These are phyloP conservation scores for Xylariomycetidae sp. DNA, from an alignment of 2,329 filamentous ascomycete genomes.

Conservation along the genomic window DNA sequence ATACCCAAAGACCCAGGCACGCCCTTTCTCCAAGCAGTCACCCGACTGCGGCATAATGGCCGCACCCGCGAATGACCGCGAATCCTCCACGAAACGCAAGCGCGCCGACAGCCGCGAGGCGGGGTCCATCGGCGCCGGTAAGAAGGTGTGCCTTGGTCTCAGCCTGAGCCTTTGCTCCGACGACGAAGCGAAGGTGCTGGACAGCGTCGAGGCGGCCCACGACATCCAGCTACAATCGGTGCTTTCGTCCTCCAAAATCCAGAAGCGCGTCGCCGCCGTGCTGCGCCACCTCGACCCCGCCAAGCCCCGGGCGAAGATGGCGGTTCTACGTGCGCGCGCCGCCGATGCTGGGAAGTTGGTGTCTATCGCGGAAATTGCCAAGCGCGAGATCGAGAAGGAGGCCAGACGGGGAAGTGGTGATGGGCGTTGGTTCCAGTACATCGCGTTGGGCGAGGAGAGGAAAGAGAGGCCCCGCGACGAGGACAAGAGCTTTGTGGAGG, in stretches of 20 bases:
- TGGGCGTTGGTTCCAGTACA: constrained; percentile 48
- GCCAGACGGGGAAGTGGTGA: constrained; percentile 17
- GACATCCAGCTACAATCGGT: constrained; percentile 48
- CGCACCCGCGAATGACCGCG: too few species aligned
- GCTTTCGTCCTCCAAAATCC: constrained; percentile 55
- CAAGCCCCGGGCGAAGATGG: constrained; percentile 27
- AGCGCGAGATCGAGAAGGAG: constrained; percentile 45
- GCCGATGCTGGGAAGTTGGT: constrained; percentile 58
- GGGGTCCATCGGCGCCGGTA: constrained; percentile 9
- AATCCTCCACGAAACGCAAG: constrained; percentile 23
- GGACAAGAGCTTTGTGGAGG: constrained; percentile 32
- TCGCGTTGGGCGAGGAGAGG: constrained; percentile 45
- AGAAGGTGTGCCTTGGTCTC: constrained; percentile 18
- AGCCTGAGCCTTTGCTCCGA: constrained; percentile 22
- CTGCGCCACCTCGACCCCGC: constrained; percentile 33
- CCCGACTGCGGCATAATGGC: constrained; percentile 13
- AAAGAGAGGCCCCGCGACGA: constrained; percentile 22
- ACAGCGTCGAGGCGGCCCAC: constrained; percentile 39
- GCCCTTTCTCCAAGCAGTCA: too few species aligned
- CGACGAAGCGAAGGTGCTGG: constrained; percentile 36
- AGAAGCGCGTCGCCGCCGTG: constrained; percentile 43
- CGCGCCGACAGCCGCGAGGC: constrained; percentile 14
- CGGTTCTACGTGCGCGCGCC: constrained; percentile 44
- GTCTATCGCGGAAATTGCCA: constrained; percentile 60
- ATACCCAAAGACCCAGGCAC: too few species aligned